These are phyloP conservation scores for Trichocladium uniseriatum DNA, from an alignment of 495 filamentous ascomycete species.

Conservation along the genomic window DNA sequence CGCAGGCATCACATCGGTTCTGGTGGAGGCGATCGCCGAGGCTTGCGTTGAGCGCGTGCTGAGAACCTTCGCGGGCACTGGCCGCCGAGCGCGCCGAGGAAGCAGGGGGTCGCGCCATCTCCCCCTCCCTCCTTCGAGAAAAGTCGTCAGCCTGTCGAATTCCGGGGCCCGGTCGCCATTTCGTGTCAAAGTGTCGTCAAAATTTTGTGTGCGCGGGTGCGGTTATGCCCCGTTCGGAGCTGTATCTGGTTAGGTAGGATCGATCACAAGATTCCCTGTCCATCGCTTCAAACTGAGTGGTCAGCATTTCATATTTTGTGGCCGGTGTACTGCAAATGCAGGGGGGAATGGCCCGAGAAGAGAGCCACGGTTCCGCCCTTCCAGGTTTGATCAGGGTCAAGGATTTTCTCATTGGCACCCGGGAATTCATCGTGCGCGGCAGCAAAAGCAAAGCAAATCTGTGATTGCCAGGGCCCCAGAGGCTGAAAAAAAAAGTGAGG, in stretches of 20 bases:
- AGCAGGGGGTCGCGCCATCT: conserved; percentile 1
- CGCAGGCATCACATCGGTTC: neutral
- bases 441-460: conserved; percentile 4
- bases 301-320: neutral
- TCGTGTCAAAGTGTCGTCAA: conserved; percentile 4
- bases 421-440: conserved; percentile 6
- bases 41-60: neutral
- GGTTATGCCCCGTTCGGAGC: conserved; percentile 1
- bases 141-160: neutral
- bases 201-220: neutral
- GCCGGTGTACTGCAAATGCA: conserved; percentile 1
- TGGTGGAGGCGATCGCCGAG: neutral
- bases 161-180: conserved; percentile 1
- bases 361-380: neutral
- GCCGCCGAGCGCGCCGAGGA: conserved; percentile 5
- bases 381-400: neutral
- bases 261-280: conserved; percentile 3
- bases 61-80: neutral
- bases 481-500: neutral
- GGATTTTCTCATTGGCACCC: conserved; percentile 10
- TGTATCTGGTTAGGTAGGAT: conserved; percentile 8
- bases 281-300: neutral
- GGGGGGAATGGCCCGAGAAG: neutral
- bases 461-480: neutral
- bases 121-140: conserved; percentile 8